Conservation (phyloP, 331 rosid genomes). For the Cydonia oblonga region DNA sequence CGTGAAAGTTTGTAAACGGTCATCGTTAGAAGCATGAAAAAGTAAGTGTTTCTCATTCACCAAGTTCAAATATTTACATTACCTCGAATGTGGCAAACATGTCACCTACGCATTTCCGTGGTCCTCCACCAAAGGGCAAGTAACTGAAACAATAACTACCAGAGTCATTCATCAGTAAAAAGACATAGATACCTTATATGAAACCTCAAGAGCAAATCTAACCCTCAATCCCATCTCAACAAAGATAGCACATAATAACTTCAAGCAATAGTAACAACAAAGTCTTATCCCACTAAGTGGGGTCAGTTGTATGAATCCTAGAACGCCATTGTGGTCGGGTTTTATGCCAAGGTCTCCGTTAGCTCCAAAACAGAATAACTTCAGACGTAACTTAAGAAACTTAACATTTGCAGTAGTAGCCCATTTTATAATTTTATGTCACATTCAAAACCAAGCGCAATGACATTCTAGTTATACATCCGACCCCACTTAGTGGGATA, state of each 20-base stretch:
- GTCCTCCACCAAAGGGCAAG: conserved; percentile 98
- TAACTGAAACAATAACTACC: conserved; percentile 36
- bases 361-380: too few species aligned
- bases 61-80: neutral
- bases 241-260: neutral
- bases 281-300: too few species aligned
- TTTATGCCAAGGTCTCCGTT: too few species aligned
- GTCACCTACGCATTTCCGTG: conserved; percentile 83
- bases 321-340: too few species aligned
- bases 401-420: too few species aligned
- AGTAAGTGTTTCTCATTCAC: neutral
- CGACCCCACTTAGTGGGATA: too few species aligned
- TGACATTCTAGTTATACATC: too few species aligned
- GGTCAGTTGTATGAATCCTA: too few species aligned
- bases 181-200: neutral
- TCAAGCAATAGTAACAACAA: too few species aligned
- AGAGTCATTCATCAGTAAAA: neutral
- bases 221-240: neutral
- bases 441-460: too few species aligned
- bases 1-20: neutral
- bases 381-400: too few species aligned
- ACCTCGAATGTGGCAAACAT: conserved; percentile 93
- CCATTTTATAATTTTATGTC: too few species aligned
- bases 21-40: neutral
- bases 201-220: neutral